A percentile compares a stretch with the other conserved stretches of the same genome.
These are phyloP conservation scores for Lepidium sativum DNA, from an alignment of 345 rosid species.

Conservation along the genomic window DNA sequence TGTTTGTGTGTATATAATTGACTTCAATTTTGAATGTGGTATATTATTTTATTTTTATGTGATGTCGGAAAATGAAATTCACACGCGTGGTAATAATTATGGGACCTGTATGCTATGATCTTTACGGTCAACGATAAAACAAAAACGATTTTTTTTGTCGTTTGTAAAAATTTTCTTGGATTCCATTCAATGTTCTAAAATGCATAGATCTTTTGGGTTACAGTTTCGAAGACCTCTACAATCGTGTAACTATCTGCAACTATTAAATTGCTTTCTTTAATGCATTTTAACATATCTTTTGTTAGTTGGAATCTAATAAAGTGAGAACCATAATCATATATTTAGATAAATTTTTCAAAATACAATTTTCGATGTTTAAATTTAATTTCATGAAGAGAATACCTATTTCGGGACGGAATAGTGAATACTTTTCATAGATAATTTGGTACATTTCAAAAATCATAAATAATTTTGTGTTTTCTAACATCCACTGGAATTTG, in stretches of 20 bases:
- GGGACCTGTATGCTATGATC: background rate
- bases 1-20: no score
- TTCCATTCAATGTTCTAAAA: slow-evolving; percentile 25
- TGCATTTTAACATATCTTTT: slow-evolving; percentile 23
- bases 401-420: no score
- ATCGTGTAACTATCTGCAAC: slow-evolving; percentile 26
- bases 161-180: slow-evolving; percentile 16
- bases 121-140: background rate
- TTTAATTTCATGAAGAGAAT: no score
- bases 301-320: slow-evolving; percentile 20
- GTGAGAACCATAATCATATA: background rate
- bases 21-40: no score
- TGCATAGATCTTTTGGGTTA: slow-evolving; percentile 28
- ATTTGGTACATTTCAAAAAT: no score
- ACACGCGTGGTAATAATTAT: background rate
- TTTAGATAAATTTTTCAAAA: background rate
- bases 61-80: background rate
- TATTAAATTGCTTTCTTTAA: slow-evolving; percentile 29
- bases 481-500: no score
- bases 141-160: slow-evolving; percentile 17
- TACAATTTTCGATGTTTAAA: background rate
- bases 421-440: no score
- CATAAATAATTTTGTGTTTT: no score
- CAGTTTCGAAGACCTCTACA: slow-evolving; percentile 28
- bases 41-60: no score